Base-by-base conservation (phyloP, 768 basidiomycete genomes). In the Naganishia randhawae region DNA sequence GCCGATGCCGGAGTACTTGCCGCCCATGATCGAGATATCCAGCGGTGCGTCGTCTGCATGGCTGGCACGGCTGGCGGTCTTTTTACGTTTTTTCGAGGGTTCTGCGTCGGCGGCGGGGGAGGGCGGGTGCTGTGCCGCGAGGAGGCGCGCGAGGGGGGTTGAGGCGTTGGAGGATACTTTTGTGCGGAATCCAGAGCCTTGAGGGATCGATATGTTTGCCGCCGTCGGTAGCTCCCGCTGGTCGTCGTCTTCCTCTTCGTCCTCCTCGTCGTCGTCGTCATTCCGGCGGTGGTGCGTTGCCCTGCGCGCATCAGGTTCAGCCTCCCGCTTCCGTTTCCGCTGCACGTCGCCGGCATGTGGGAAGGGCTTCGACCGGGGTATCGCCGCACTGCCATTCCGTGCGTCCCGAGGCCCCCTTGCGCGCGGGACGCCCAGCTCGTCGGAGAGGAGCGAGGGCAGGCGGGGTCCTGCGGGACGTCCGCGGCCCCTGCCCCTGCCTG, bases 11-110 rank as follows among this genome's bases (percentile, higher is more conserved):
- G 41, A 35, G 32, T 51, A 66, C 0, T 45, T 51, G 1, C 55
- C 57, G 25, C 41, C 31, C 69, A 70, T 70, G 55, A 70, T 70
- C n/a, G 55, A 62, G 10, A 50, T 42, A 53, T 70, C 65, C 2
- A 70, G 25, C 25, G 52, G 35, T 33, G 50, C 22, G 29, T 61
- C 32, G 29, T 66, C 48, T 41, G 55, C 31, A 3, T 2, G 14
- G 61, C 25, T 35, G 32, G 27, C 51, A 16, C 35, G 29, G 33
- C 25, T 39, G 32, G 1, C 10, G 51, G 41, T 19, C n/a, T n/a
- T n/a, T 55, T 57, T 39, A 1, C 32, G 48, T 57, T 51, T 51
- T n/a, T 27, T 45, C 5, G 52, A 39, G 69, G 42, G 45, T 35
- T 54, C 31, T 4, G 13, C 19, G 29, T 50, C 29, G n/a, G 32